Evolutionary conservation across 2,329 filamentous ascomycete species (phyloP), one percentile per base, ranked within the genome.

Genomic region (Tympanopsis confertula): DNA sequence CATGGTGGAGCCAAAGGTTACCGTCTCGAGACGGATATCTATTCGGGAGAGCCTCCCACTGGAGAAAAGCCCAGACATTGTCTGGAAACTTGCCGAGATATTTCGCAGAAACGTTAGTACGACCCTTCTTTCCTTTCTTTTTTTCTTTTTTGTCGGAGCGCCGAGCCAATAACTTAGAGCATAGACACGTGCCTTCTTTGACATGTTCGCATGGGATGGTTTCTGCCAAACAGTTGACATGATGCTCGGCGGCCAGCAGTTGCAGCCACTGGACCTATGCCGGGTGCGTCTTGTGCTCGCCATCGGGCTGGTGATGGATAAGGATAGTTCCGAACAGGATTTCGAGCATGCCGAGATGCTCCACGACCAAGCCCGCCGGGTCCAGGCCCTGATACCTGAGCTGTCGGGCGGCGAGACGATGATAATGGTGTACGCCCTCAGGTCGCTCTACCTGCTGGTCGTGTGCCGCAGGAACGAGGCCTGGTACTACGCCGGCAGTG

Each of bases 381-480:
- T 79, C 13, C 59, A 58, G 36, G 68, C 78, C 35, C 75, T 80
- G 47, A 71, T 79, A 46, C 71, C 69, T 17, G 70, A 78, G 39
- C 70, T 82, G 41, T 79, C 75, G 71, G 74, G 73, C 12, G 66
- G 82, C 35, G 76, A 82, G 48, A 74, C 74, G 2, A 56, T 81
- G 32, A 56, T 73, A 1, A 55, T 83, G 24, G 80, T 82, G 69
- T 66, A 10, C n/a, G 22, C 7, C 22, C 22, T 26, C 7, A 10
- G 22, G 7, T 26, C 76, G 0, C 53, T 80, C 2, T 83, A 80
- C 47, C 74, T 71, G 67, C 55, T 82, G 13, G 63, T 68, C 2
- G 65, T 74, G 13, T 75, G 74, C 1, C 77, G 71, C 51, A 62
- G 74, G 13, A 81, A 81, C 45, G 69, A 72, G 4, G 73, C 78